phyloP scores from a whole-genome alignment of 1,139 yeast genomes.

The Yamadazyma aaseri region DNA sequence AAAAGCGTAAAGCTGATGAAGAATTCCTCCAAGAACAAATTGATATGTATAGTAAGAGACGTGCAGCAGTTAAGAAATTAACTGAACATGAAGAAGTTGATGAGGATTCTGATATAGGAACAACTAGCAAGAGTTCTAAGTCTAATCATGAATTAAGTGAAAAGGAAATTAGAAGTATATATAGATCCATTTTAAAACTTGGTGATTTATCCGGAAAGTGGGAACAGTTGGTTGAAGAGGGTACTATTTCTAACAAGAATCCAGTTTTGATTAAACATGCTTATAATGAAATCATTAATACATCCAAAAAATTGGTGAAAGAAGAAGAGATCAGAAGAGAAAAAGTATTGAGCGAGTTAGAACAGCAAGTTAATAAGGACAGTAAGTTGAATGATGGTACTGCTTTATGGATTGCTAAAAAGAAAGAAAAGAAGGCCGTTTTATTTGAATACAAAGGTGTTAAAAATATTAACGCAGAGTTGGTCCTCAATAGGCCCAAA shows the following conservation, averaged over 20 bases:
- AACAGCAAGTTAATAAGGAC: conserved; percentile 52
- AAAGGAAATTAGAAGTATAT: conserved; percentile 82
- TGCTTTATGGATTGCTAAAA: conserved; percentile 56
- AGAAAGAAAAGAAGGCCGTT: conserved; percentile 82
- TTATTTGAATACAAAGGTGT: conserved; percentile 88
- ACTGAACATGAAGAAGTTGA: conserved; percentile 35
- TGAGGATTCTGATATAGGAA: conserved; percentile 17
- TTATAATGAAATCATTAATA: conserved; percentile 65
- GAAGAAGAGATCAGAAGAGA: conserved; percentile 67
- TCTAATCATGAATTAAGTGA: conserved; percentile 66
- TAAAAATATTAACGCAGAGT: conserved; percentile 87
- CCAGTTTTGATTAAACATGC: conserved; percentile 80
- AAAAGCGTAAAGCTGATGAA: conserved; percentile 82
- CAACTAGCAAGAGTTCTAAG: conserved; percentile 23
- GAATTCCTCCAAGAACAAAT: conserved; percentile 85
- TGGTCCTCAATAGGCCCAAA: conserved; percentile 74
- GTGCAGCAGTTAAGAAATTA: conserved; percentile 66
- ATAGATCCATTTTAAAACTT: conserved; percentile 74
- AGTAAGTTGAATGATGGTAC: conserved; percentile 35
- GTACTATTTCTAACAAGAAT: conserved; percentile 80
- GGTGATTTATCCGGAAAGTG: conserved; percentile 83
- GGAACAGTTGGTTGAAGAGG: conserved; percentile 88
- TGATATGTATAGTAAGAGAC: conserved; percentile 79
- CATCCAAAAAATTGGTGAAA: conserved; percentile 60
- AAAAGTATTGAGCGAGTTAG: conserved; percentile 56